Percentiles rank a stretch among this genome's conserved stretches.
Evolutionary conservation across 2,329 filamentous ascomycete species (phyloP).

Genomic region (Sarocladium brachiariae): DNA sequence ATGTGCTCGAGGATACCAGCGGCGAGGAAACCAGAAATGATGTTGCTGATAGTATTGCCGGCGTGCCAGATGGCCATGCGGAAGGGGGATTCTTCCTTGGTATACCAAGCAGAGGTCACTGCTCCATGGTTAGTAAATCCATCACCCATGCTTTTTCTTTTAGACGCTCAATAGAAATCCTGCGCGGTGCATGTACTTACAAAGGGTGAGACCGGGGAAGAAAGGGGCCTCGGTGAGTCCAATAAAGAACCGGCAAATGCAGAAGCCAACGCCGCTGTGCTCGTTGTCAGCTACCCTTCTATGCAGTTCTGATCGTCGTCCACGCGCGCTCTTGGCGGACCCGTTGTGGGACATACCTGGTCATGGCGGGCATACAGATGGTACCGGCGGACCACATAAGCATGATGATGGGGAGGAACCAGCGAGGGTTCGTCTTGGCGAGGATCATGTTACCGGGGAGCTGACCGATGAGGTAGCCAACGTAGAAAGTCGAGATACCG

Average conservation of each 20-base stretch:
- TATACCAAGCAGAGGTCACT: slow-evolving; percentile 38
- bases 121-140: no score
- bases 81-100: slow-evolving; percentile 26
- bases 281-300: neutral
- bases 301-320: no score
- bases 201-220: slow-evolving; percentile 40
- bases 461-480: slow-evolving; percentile 36
- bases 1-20: slow-evolving; percentile 37
- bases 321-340: no score
- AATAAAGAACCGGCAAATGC: slow-evolving; percentile 20
- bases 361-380: slow-evolving; percentile 34
- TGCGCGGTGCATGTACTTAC: no score
- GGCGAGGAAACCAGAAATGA: slow-evolving; percentile 36
- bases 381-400: slow-evolving; percentile 33
- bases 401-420: slow-evolving; percentile 31
- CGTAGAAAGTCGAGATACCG: slow-evolving; percentile 35
- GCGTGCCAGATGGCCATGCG: slow-evolving; percentile 37
- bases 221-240: slow-evolving; percentile 28
- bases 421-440: slow-evolving; percentile 28
- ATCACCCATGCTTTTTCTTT: no score
- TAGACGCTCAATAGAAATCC: no score
- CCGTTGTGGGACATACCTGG: slow-evolving; percentile 16
- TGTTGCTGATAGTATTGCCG: slow-evolving; percentile 37
- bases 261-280: slow-evolving; percentile 18
- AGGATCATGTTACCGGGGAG: slow-evolving; percentile 38